These are phyloP conservation scores for Diplocarpon mali DNA, from an alignment of 2,329 filamentous ascomycete genomes.

Conservation along the genomic window DNA sequence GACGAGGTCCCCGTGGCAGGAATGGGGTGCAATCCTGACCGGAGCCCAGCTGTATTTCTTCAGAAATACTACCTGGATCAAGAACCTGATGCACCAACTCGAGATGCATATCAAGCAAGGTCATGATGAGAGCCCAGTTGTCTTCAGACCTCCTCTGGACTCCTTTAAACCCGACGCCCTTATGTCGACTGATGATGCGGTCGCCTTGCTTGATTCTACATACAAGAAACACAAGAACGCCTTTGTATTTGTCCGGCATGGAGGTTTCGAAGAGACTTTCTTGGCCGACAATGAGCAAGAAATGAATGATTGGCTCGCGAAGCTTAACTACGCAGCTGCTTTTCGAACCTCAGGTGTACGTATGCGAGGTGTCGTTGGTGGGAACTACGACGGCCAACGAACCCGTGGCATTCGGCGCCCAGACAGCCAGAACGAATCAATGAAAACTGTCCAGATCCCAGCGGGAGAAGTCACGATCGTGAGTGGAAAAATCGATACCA, in stretches of 20 bases:
- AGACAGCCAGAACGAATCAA: constrained; percentile 38
- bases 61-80: constrained; percentile 85
- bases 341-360: constrained; percentile 86
- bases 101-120: constrained; percentile 72
- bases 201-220: constrained; percentile 72
- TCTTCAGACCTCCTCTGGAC: constrained; percentile 81
- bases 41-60: constrained; percentile 98
- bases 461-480: constrained; percentile 65
- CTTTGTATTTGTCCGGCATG: constrained; percentile 80
- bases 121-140: constrained; percentile 63
- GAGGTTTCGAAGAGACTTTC: constrained; percentile 80
- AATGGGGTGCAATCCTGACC: constrained; percentile 94
- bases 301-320: constrained; percentile 92
- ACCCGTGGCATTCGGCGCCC: constrained; percentile 61
- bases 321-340: constrained; percentile 91
- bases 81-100: constrained; percentile 79
- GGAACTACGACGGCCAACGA: constrained; percentile 73
- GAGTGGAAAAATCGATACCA: constrained; percentile 62
- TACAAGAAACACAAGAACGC: constrained; percentile 96
- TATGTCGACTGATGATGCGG: constrained; percentile 87
- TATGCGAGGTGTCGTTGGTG: constrained; percentile 77
- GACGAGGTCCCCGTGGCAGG: constrained; percentile 90
- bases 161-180: constrained; percentile 90
- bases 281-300: constrained; percentile 83
- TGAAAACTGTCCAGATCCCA: constrained; percentile 54